Evolutionary conservation across 208 protist genomes (phyloP), one percentile per base, ranked within the genome.

Genomic region (Leishmania amazonensis): DNA sequence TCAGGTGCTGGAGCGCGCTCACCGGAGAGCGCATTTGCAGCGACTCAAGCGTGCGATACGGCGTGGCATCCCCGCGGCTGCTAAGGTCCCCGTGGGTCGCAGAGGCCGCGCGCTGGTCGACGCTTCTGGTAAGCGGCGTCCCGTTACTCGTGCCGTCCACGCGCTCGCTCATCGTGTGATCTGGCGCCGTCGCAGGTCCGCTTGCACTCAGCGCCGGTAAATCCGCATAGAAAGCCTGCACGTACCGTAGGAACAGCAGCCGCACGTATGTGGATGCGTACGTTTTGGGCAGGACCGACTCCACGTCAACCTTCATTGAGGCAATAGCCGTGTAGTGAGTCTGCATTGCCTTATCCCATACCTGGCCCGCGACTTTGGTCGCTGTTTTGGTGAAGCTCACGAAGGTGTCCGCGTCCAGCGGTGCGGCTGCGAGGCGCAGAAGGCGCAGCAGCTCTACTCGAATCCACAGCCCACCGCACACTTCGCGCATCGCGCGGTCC

Each of bases 221-320:
- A 71, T 86, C 83, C 6, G 80, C 84, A 70, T 90, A 87, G 60
- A 92, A 87, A 47, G 81, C 88, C 81, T 94, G 86, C 28, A 96
- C 87, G 60, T 92, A 83, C 45, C 90, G 88, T 54, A 96, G 62
- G 57, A 93, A 92, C 17, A 96, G 80, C 38, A 94, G 81, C 7
- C 89, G 88, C 47, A 90, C 88, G 77, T 96, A 94, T 40, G 90
- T 92, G 21, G 88, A 81, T 28, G 88, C 87, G 76, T 88, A 88
- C 7, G 76, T 72, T 54, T 75, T 81, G 7, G 81, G 84, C 68
- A 93, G 38, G 35, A 85, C 83, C 21, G 90, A 91, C 84, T 76
- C 83, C 42, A 49, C 78, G 70, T 21, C 35, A 4, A 88, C 85
- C 67, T 83, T 79, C 71, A 88, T 81, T 49, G 83, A 38, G 13